phyloP scores from a whole-genome alignment of 2,329 filamentous ascomycete species.

The Basipetospora sp. region DNA sequence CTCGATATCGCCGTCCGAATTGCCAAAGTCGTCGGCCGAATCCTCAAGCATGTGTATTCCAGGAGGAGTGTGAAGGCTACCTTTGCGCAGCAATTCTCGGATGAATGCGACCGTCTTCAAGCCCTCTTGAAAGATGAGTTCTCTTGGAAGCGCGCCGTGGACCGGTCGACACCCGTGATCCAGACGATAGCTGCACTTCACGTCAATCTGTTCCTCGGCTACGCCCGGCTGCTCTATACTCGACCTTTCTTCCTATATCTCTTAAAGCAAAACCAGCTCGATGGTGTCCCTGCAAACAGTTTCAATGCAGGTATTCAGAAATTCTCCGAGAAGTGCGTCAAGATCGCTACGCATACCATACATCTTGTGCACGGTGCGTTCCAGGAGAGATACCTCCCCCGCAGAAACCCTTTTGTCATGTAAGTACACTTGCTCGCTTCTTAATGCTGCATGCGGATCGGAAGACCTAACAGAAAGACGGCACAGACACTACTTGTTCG shows the following conservation, averaged over 20 bases:
- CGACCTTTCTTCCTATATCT: conserved; percentile 49
- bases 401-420: conserved; percentile 42
- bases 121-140: conserved; percentile 6
- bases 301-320: conserved; percentile 24
- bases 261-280: conserved; percentile 25
- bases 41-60: conserved; percentile 45
- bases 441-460: too few relatives aligned
- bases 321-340: conserved; percentile 36
- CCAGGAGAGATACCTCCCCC: conserved; percentile 30
- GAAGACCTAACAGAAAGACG: conserved; percentile 1
- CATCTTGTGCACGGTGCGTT: conserved; percentile 30
- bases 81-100: conserved; percentile 41
- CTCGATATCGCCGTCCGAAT: conserved; percentile 43
- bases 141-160: neutral
- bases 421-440: conserved; percentile 23
- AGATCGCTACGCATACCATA: conserved; percentile 35
- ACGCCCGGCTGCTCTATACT: conserved; percentile 48
- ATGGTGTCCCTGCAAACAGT: conserved; percentile 7
- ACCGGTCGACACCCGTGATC: conserved; percentile 11
- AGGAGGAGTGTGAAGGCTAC: conserved; percentile 42
- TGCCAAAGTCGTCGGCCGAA: conserved; percentile 41
- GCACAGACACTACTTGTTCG: conserved; percentile 44
- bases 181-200: conserved; percentile 47
- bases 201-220: conserved; percentile 45
- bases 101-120: conserved; percentile 30